Evolutionary conservation across 306 rosid species (phyloP).

Genomic region (Casuarina glauca): DNA sequence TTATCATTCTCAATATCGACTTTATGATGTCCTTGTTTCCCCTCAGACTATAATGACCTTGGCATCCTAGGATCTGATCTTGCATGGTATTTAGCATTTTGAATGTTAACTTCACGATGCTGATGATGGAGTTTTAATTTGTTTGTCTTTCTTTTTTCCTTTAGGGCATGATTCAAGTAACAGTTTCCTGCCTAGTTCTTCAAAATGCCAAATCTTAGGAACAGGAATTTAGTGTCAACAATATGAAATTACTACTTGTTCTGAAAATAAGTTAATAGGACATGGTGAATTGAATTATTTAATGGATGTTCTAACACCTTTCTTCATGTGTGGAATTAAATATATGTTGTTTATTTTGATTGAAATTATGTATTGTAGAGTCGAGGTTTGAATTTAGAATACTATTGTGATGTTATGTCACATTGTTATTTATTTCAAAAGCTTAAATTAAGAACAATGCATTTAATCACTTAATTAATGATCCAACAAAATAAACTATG

Average conservation of each 20-base stretch:
- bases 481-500: too few relatives aligned
- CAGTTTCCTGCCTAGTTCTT: neutral
- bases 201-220: neutral
- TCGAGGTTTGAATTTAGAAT: too few relatives aligned
- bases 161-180: neutral
- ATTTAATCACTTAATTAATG: too few relatives aligned
- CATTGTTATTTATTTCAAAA: too few relatives aligned
- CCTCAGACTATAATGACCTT: constrained; percentile 79
- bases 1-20: constrained; percentile 1
- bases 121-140: neutral
- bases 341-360: too few relatives aligned
- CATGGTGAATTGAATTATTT: too few relatives aligned
- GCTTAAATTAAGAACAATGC: too few relatives aligned
- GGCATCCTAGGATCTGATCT: constrained; percentile 80
- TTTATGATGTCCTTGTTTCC: constrained; percentile 58
- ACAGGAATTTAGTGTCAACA: neutral
- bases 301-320: too few relatives aligned
- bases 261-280: too few relatives aligned
- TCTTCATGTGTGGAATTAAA: too few relatives aligned
- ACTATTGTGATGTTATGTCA: too few relatives aligned
- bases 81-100: constrained; percentile 48
- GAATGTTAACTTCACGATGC: neutral
- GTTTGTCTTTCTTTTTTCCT: constrained; percentile 1
- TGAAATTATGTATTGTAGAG: too few relatives aligned
- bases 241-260: neutral